Base-by-base conservation (phyloP, 345 rosid species). In the Aquilaria sinensis region DNA sequence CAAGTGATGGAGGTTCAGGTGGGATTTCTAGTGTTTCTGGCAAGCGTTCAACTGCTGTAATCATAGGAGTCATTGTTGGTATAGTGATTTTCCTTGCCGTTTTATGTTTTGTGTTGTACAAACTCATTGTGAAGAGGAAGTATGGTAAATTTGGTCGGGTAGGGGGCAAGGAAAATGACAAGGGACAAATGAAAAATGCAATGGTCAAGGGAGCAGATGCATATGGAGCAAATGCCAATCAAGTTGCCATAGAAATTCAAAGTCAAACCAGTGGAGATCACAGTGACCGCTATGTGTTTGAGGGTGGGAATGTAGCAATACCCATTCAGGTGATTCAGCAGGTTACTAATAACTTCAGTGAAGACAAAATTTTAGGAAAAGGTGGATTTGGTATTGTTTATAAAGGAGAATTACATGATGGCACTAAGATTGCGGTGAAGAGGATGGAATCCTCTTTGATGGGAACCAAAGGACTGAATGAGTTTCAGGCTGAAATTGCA, bases 311-410 rank as follows among this genome's bases (percentile, higher is more conserved):
- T 66, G 83, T 76, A 47, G 71, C 76, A 1, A 84, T 92, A 69
- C 76, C 98, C 0, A 81, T 89, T 34, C 77, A 92, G 59, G 85
- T 92, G 33, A 80, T 92, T 31, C 74, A 77, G 12, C 83, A 87
- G 60, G 96, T 87, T 59, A 92, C 98, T 0, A 65, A 81, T 56
- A 82, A 89, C 65, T 92, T 92, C 73, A 82, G 78, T 5, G 89
- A 84, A 62, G 70, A 75, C 7, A 89, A 84, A 56, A 69, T 92
- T 53, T 63, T 89, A 72, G 96, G 98, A 3, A 85, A 75, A 71
- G 97, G 97, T 10, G 98, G 98, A 34, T 92, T 89, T 16, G 97
- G 98, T 30, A 86, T 87, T 53, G 98, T 92, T 32, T 89, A 92
- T 51, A 81, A 74, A 23, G 98, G 96, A 0, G 90, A 92, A 46